Conservation (phyloP, 331 rosid species). For the Rhamnella rubrinervis region DNA sequence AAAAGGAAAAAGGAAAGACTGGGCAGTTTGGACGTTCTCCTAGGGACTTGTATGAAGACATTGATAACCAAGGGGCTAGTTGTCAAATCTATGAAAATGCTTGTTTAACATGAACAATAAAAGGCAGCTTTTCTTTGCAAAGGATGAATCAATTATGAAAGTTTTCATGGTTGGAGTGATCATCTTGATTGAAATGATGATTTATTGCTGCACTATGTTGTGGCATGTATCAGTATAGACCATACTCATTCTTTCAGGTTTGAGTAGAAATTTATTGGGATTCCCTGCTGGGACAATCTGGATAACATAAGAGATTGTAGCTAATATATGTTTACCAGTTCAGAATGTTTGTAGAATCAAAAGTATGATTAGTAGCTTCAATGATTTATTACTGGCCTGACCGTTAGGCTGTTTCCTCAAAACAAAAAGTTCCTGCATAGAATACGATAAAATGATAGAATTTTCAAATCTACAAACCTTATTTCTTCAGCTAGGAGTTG, state of each 20-base stretch:
- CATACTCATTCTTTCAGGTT: not conserved
- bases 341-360: not conserved
- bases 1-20: constrained; percentile 80
- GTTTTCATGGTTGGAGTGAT: not conserved
- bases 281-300: too few relatives aligned
- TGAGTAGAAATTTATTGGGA: not conserved
- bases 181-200: not conserved
- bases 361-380: not conserved
- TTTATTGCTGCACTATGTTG: not conserved
- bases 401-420: not conserved
- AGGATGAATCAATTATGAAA: not conserved
- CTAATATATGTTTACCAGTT: not conserved
- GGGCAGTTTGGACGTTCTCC: constrained; percentile 65
- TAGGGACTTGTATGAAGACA: constrained; percentile 84
- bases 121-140: not conserved
- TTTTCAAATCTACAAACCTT: too few relatives aligned
- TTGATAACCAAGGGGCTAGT: constrained; percentile 77
- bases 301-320: not conserved
- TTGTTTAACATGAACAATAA: not conserved
- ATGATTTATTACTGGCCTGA: not conserved
- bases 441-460: too few relatives aligned
- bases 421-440: too few relatives aligned
- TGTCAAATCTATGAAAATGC: constrained; percentile 54
- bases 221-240: not conserved
- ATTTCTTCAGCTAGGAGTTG: too few relatives aligned